Evolutionary conservation across 768 basidiomycete species (phyloP).

Genomic region (Boletellus ananiceps): DNA sequence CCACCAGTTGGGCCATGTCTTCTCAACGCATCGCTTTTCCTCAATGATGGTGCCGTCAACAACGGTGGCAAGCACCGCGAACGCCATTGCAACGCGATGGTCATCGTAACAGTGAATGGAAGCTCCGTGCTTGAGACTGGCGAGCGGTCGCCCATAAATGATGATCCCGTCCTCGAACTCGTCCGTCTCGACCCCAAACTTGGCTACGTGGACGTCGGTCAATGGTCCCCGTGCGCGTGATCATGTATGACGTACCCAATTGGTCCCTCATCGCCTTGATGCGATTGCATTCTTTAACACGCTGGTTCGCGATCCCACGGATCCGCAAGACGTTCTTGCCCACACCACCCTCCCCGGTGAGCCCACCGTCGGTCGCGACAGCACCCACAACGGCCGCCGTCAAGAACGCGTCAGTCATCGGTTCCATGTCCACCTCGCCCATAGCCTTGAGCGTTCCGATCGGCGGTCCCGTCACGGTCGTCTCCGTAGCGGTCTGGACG

Average conservation of each 20-base stretch:
- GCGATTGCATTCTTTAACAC: slow-evolving; percentile 97
- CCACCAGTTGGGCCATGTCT: slow-evolving; percentile 99
- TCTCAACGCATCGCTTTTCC: slow-evolving; percentile 97
- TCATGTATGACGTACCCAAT: slow-evolving; percentile 54
- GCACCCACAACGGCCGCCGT: slow-evolving; percentile 92
- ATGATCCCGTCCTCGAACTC: slow-evolving; percentile 93
- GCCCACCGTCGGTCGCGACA: slow-evolving; percentile 59
- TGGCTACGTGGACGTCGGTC: slow-evolving; percentile 46
- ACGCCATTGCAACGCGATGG: slow-evolving; percentile 98
- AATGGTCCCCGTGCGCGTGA: too few species aligned
- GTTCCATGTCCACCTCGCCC: slow-evolving; percentile 87
- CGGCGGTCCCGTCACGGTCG: slow-evolving; percentile 89
- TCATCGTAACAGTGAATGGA: slow-evolving; percentile 96
- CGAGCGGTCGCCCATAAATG: slow-evolving; percentile 71
- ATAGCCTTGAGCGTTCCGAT: slow-evolving; percentile 67
- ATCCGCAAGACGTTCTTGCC: slow-evolving; percentile 65
- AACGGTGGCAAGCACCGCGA: slow-evolving; percentile 80
- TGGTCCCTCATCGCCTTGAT: slow-evolving; percentile 97
- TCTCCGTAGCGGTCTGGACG: slow-evolving; percentile 80
- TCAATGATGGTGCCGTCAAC: slow-evolving; percentile 77
- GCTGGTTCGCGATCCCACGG: slow-evolving; percentile 92
- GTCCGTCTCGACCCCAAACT: slow-evolving; percentile 89
- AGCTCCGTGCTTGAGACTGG: slow-evolving; percentile 59
- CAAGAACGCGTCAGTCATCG: slow-evolving; percentile 99
- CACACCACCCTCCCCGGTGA: slow-evolving; percentile 28